Evolutionary conservation across 1,284 basidiomycete species (phyloP).

Genomic region (Sanghuangporus baumii): DNA sequence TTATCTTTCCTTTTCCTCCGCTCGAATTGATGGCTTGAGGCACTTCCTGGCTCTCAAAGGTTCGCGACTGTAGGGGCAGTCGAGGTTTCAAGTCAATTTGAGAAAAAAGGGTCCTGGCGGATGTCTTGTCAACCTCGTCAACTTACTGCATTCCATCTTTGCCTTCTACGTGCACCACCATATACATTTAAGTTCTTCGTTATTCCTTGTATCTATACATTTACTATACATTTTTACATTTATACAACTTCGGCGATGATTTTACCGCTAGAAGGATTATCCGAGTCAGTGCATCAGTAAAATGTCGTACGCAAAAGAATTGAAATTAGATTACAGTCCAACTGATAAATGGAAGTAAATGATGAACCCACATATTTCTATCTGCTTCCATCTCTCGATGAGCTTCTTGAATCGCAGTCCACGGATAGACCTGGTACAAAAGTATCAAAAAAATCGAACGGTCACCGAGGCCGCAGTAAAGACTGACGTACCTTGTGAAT

Average conservation of each 20-base stretch:
- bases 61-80: too few relatives aligned
- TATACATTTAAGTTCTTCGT: not conserved
- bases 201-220: not conserved
- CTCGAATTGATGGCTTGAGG: too few relatives aligned
- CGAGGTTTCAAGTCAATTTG: too few relatives aligned
- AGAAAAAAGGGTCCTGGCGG: too few relatives aligned
- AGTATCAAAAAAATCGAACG: not conserved
- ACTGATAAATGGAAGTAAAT: conserved; percentile 21
- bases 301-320: not conserved
- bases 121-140: too few relatives aligned
- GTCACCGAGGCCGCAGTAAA: not conserved
- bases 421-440: conserved; percentile 61
- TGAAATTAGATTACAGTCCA: not conserved
- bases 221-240: not conserved
- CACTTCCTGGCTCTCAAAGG: too few relatives aligned
- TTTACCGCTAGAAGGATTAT: conserved; percentile 22
- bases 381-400: conserved; percentile 87
- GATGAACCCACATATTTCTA: conserved; percentile 52
- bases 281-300: not conserved
- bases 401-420: conserved; percentile 79
- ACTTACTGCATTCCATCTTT: too few relatives aligned
- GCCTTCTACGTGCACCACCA: too few relatives aligned
- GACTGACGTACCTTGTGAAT: conserved; percentile 60
- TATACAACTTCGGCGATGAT: conserved; percentile 24
- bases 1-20: not conserved